Evolutionary conservation across 257 asterid genomes (phyloP).

Genomic region (Salvia splendens): DNA sequence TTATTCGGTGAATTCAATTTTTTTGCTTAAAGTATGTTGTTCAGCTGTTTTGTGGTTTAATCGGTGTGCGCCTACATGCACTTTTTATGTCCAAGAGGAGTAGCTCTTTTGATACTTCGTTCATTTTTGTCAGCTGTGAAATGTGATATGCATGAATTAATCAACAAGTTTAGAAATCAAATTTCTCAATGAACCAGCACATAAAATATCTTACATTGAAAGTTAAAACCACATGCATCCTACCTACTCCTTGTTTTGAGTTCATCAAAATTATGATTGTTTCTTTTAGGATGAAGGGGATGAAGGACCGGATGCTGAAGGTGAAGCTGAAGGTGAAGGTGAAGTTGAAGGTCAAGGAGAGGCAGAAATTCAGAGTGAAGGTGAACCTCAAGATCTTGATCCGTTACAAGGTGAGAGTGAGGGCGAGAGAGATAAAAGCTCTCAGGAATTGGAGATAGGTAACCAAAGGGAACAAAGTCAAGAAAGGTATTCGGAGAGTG

Average conservation of each 20-base stretch:
- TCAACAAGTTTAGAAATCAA: neutral
- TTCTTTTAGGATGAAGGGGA: constrained; percentile 68
- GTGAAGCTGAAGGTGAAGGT: constrained; percentile 64
- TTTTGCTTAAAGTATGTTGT: neutral
- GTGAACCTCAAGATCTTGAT: constrained; percentile 63
- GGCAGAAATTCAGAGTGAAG: constrained; percentile 70
- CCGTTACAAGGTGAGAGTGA: constrained; percentile 71
- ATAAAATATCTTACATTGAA: neutral
- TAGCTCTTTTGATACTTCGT: neutral
- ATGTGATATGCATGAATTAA: neutral
- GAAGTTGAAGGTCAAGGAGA: constrained; percentile 53
- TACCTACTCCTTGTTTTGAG: neutral
- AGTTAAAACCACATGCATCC: neutral
- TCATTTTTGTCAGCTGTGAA: neutral
- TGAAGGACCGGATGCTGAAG: constrained; percentile 67
- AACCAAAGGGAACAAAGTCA: constrained; percentile 86
- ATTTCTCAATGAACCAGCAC: no score
- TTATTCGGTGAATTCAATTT: neutral
- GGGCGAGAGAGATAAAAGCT: constrained; percentile 80
- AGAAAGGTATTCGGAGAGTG: constrained; percentile 74
- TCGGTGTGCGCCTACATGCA: neutral
- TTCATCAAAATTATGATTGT: neutral
- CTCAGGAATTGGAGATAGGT: constrained; percentile 72
- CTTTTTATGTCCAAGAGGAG: neutral
- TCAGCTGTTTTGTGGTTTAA: neutral